Evolutionary conservation across 1,139 yeast species (phyloP).

Genomic region (Trichomonascaceae sp.): DNA sequence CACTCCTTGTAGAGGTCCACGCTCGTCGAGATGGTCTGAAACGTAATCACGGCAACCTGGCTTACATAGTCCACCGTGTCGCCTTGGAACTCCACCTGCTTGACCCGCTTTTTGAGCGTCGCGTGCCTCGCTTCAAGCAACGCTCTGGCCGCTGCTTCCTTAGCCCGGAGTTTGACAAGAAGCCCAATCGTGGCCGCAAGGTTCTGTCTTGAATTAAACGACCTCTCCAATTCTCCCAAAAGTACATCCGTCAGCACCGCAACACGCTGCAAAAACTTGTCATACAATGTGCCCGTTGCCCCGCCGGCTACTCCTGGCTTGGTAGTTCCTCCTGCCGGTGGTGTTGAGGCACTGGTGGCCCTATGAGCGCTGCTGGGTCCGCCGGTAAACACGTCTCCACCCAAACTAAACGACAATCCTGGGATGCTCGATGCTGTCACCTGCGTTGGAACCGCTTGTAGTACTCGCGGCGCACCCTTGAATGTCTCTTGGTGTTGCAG

Average conservation of each 20-base stretch:
- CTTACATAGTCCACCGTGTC: slow-evolving; percentile 42
- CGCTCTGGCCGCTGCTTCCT: slow-evolving; percentile 35
- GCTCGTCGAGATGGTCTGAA: slow-evolving; percentile 40
- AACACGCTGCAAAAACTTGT: slow-evolving; percentile 20
- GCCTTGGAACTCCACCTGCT: slow-evolving; percentile 40
- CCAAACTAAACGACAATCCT: too few relatives aligned
- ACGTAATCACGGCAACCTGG: slow-evolving; percentile 47
- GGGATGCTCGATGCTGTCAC: not conserved
- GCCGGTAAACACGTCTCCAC: not conserved
- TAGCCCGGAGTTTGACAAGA: slow-evolving; percentile 31
- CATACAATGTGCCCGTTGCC: slow-evolving; percentile 10
- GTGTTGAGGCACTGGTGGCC: not conserved
- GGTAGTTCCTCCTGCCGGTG: not conserved
- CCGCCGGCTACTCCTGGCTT: not conserved
- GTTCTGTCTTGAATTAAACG: slow-evolving; percentile 15
- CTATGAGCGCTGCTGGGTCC: not conserved
- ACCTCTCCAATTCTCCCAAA: slow-evolving; percentile 23
- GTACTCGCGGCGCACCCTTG: not conserved
- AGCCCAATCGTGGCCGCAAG: slow-evolving; percentile 19
- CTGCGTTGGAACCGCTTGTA: not conserved
- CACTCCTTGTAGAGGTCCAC: slow-evolving; percentile 33
- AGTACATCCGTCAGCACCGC: slow-evolving; percentile 17
- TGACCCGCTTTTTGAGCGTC: slow-evolving; percentile 32
- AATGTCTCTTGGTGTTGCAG: slow-evolving; percentile 5
- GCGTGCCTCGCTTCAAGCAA: slow-evolving; percentile 35